Conservation (phyloP, 371 early-diverging fungal genomes). For the Rhizopus arrhizus region DNA sequence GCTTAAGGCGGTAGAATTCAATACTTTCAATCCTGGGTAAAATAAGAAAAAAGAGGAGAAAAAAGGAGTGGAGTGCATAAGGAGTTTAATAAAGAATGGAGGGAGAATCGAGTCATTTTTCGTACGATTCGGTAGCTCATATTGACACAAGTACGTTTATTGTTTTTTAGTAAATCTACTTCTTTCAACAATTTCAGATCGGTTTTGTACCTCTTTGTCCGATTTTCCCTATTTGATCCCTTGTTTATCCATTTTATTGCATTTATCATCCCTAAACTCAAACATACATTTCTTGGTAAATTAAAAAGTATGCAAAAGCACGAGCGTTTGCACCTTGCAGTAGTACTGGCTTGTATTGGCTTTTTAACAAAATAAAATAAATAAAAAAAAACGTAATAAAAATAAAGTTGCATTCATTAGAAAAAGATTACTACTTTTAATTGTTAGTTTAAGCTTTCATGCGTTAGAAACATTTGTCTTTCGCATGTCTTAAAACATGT, state of each 20-base stretch:
- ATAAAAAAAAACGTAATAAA: background rate
- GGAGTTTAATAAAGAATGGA: conserved; percentile 1
- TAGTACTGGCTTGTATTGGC: background rate
- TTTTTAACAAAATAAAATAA: background rate
- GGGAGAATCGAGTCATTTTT: background rate
- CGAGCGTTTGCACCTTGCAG: background rate
- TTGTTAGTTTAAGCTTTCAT: no score
- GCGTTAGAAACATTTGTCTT: no score
- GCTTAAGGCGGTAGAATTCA: background rate
- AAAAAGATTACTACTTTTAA: no score
- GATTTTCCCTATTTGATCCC: background rate
- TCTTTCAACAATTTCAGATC: no score
- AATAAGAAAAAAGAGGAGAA: background rate
- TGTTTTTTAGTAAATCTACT: no score
- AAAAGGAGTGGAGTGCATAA: background rate
- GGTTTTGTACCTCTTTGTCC: background rate
- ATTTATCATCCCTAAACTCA: no score
- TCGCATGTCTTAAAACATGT: no score
- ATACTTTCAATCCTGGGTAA: conserved; percentile 1
- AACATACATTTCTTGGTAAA: background rate
- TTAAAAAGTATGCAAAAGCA: background rate
- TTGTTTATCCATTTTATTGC: no score
- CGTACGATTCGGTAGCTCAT: no score
- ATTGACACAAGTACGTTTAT: no score
- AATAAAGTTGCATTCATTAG: no score